phyloP scores from a whole-genome alignment of 352 stramenopile genomes.

The Globisporangium megalacanthum region DNA sequence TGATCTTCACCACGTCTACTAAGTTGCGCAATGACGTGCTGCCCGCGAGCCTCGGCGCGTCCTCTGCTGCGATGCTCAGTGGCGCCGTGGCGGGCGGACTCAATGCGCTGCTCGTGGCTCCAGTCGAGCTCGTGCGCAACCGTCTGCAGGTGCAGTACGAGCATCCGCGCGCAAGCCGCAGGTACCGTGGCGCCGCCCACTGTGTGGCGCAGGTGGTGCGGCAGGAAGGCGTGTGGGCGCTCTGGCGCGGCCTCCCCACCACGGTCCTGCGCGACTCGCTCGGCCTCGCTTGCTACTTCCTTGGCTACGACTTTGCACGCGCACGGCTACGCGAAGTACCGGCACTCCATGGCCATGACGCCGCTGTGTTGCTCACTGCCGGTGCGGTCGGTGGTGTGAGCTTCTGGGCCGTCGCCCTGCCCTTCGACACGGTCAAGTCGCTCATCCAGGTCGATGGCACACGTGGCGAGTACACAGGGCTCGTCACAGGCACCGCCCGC shows the following conservation, averaged over 20 bases:
- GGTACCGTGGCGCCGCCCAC: constrained; percentile 50
- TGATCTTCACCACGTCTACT: constrained; percentile 81
- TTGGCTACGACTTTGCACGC: constrained; percentile 77
- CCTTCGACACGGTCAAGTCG: constrained; percentile 84
- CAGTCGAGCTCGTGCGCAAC: constrained; percentile 79
- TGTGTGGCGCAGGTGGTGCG: constrained; percentile 56
- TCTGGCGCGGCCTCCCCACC: constrained; percentile 73
- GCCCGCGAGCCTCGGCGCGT: constrained; percentile 29
- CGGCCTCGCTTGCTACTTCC: constrained; percentile 83
- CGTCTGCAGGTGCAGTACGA: constrained; percentile 79
- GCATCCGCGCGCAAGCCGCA: constrained; percentile 27
- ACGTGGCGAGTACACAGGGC: constrained; percentile 34
- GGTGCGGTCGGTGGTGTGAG: constrained; percentile 75
- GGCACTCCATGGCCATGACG: constrained; percentile 28
- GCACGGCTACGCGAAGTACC: constrained; percentile 20
- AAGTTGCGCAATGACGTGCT: constrained; percentile 52
- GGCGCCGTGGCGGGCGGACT: constrained; percentile 59
- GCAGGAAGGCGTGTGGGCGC: constrained; percentile 44
- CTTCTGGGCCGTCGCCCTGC: constrained; percentile 80
- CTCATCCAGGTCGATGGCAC: constrained; percentile 68
- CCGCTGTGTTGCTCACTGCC: constrained; percentile 44
- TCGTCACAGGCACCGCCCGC: constrained; percentile 27
- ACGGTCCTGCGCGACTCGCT: constrained; percentile 80
- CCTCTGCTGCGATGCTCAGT: constrained; percentile 38
- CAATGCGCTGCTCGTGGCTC: constrained; percentile 68